A percentile compares a stretch with the other conserved stretches of the same genome.
phyloP scores from a whole-genome alignment of 495 filamentous ascomycete species.

The Penicillium manginii region DNA sequence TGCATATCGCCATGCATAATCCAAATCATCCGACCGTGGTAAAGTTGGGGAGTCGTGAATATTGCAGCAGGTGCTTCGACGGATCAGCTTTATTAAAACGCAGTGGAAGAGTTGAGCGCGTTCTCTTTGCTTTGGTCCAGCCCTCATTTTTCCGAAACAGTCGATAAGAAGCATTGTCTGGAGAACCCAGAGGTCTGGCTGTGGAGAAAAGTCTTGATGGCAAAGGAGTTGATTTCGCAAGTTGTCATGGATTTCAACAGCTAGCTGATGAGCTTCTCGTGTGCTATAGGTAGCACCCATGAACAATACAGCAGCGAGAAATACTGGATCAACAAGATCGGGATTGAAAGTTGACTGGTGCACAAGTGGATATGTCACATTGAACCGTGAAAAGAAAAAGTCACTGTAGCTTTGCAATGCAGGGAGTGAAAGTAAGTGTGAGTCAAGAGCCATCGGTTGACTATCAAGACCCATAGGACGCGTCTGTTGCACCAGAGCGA shows the following conservation, averaged over 20 bases:
- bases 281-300: slow-evolving; percentile 59
- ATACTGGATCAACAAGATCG: slow-evolving; percentile 44
- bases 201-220: slow-evolving; percentile 48
- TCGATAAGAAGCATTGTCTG: slow-evolving; percentile 62
- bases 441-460: slow-evolving; percentile 40
- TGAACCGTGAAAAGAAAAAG: slow-evolving; percentile 59
- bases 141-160: slow-evolving; percentile 60
- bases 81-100: slow-evolving; percentile 60
- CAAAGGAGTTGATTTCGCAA: slow-evolving; percentile 49
- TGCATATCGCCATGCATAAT: slow-evolving; percentile 50
- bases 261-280: slow-evolving; percentile 57
- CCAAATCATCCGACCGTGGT: slow-evolving; percentile 31
- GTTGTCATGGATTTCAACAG: slow-evolving; percentile 54
- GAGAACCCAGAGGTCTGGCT: slow-evolving; percentile 56
- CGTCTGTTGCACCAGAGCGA: slow-evolving; percentile 47
- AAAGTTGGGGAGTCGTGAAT: slow-evolving; percentile 36
- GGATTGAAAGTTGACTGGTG: slow-evolving; percentile 57
- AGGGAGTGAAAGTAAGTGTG: slow-evolving; percentile 49
- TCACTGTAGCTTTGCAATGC: slow-evolving; percentile 56
- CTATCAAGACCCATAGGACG: slow-evolving; percentile 46
- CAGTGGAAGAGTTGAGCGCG: slow-evolving; percentile 60
- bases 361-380: slow-evolving; percentile 57
- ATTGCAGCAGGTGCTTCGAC: slow-evolving; percentile 56
- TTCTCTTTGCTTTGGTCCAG: slow-evolving; percentile 59
- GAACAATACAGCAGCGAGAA: slow-evolving; percentile 53